Evolutionary conservation across 768 basidiomycete genomes (phyloP), one percentile per base, ranked within the genome.

Genomic region (Kwoniella bestiolae): DNA sequence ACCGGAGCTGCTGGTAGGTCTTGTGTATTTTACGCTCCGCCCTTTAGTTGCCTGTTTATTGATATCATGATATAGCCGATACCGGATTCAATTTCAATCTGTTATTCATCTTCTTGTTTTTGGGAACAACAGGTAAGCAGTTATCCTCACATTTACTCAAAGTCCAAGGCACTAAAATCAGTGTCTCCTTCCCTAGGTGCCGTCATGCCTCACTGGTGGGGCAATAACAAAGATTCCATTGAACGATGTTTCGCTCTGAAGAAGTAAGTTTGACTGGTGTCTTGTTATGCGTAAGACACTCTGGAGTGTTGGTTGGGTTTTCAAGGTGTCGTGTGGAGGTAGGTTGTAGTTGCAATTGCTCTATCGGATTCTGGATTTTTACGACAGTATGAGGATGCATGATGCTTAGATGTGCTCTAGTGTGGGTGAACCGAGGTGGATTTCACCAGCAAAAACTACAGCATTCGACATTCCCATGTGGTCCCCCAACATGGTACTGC

Each of bases 131-230:
- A 45, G 61, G 38, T 41, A 14, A 41, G 38, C 5, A 41, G 12
- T n/a, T n/a, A n/a, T n/a, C n/a, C n/a, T n/a, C n/a, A n/a, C n/a
- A n/a, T n/a, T n/a, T n/a, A n/a, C n/a, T n/a, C n/a, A n/a, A n/a
- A n/a, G n/a, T n/a, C n/a, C n/a, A n/a, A n/a, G n/a, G n/a, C n/a
- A n/a, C n/a, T n/a, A n/a, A n/a, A n/a, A n/a, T n/a, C n/a, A n/a
- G n/a, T n/a, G n/a, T n/a, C n/a, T n/a, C n/a, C n/a, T n/a, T n/a
- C n/a, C n/a, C n/a, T n/a, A n/a, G n/a, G 61, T n/a, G 61, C 51
- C 34, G 61, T 63, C 61, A 63, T 63, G 61, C 50, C 51, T 5
- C 26, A 63, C 44, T 63, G 61, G 61, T 63, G 61, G 61, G 61
- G 61, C 23, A 63, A 63, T 28, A 63, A 63, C 26, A 41, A 32